A percentile compares a stretch with the other conserved stretches of the same genome.
phyloP scores from a whole-genome alignment of 106 monocot species.

The Amphibolis antarctica region DNA sequence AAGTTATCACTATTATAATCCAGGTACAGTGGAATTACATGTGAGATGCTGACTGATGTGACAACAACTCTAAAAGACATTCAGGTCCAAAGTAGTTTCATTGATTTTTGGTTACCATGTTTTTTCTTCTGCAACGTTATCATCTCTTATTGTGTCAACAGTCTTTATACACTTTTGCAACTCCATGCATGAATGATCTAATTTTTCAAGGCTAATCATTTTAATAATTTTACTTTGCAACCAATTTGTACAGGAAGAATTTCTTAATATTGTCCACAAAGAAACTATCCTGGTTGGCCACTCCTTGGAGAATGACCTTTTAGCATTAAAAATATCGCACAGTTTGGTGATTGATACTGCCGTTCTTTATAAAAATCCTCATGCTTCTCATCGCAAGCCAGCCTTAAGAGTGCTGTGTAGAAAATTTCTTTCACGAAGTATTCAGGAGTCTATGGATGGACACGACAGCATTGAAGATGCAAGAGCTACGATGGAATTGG shows the following conservation, averaged over 20 bases:
- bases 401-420: slow-evolving; percentile 56
- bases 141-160: not conserved
- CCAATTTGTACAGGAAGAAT: slow-evolving; percentile 58
- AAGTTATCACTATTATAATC: slow-evolving; percentile 6
- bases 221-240: slow-evolving; percentile 13
- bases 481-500: slow-evolving; percentile 81
- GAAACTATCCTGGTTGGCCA: slow-evolving; percentile 96
- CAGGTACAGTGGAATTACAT: slow-evolving; percentile 96
- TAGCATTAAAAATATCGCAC: slow-evolving; percentile 82
- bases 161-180: not conserved
- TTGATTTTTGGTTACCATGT: not conserved
- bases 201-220: not conserved
- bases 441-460: slow-evolving; percentile 57
- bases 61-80: slow-evolving; percentile 79
- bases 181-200: not conserved
- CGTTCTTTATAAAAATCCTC: slow-evolving; percentile 52
- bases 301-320: slow-evolving; percentile 96
- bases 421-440: slow-evolving; percentile 62
- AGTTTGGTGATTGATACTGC: slow-evolving; percentile 83
- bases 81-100: slow-evolving; percentile 39
- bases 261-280: slow-evolving; percentile 52
- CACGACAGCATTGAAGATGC: slow-evolving; percentile 98
- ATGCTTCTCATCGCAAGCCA: slow-evolving; percentile 30
- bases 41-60: slow-evolving; percentile 77
- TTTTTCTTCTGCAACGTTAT: not conserved